phyloP scores from a whole-genome alignment of 352 stramenopile species.

The Phytophthora podocarpi region DNA sequence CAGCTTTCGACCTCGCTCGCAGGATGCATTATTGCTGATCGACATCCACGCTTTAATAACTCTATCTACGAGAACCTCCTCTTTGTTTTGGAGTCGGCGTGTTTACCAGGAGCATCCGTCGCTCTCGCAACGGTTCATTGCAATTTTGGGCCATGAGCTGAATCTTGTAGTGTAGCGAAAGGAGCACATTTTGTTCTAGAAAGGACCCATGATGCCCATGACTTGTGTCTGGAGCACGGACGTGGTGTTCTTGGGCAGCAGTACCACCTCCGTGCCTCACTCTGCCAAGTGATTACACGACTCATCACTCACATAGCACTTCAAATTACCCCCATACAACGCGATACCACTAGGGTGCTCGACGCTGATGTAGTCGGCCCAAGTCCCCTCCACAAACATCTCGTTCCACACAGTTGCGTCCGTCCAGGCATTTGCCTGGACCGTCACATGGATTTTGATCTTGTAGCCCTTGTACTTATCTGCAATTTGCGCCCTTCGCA shows the following conservation, averaged over 20 bases:
- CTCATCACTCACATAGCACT: not conserved
- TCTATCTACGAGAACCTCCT: no score
- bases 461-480: not conserved
- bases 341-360: not conserved
- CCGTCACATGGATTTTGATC: not conserved
- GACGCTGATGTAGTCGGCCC: not conserved
- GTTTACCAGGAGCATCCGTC: no score
- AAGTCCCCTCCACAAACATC: not conserved
- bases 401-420: not conserved
- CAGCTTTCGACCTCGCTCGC: no score
- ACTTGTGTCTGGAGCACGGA: not conserved
- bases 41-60: no score
- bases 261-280: not conserved
- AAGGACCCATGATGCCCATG: not conserved
- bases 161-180: no score
- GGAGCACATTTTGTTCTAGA: not conserved
- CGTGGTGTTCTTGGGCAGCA: not conserved
- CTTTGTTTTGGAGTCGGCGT: no score
- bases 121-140: no score
- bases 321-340: not conserved
- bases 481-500: not conserved
- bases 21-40: no score
- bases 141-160: no score
- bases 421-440: not conserved
- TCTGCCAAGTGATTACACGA: not conserved